These are phyloP conservation scores for Taiwanofungus camphoratus DNA, from an alignment of 1,284 basidiomycete species.

Conservation along the genomic window DNA sequence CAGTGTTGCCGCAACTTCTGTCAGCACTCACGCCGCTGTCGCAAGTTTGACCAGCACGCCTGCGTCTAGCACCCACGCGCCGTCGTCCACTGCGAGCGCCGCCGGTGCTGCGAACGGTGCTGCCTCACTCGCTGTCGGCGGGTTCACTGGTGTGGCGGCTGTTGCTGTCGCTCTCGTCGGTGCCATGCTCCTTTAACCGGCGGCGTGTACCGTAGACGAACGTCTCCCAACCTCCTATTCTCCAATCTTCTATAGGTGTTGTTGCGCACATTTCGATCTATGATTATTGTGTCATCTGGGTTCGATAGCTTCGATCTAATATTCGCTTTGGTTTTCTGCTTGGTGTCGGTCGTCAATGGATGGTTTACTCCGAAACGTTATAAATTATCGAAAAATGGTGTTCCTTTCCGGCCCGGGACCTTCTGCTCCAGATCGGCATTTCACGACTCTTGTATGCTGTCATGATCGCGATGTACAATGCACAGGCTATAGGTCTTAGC, in stretches of 20 bases:
- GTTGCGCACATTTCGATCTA: slow-evolving; percentile 2
- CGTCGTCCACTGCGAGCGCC: background rate
- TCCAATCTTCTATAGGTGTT: background rate
- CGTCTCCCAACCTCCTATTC: slow-evolving; percentile 2
- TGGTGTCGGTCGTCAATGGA: too few relatives aligned
- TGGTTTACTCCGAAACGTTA: too few relatives aligned
- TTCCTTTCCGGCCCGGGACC: background rate
- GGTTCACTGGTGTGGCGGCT: slow-evolving; percentile 23
- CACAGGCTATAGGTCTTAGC: slow-evolving; percentile 17
- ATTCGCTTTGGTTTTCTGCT: background rate
- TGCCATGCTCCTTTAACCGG: slow-evolving; percentile 26
- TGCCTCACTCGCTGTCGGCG: slow-evolving; percentile 18
- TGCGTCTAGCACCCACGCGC: slow-evolving; percentile 16
- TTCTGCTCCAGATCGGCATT: slow-evolving; percentile 7
- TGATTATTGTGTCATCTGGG: background rate
- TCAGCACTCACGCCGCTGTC: slow-evolving; percentile 20
- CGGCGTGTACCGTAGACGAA: background rate
- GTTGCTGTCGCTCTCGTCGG: slow-evolving; percentile 24
- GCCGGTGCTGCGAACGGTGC: slow-evolving; percentile 25
- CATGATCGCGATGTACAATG: slow-evolving; percentile 14
- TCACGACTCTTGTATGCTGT: slow-evolving; percentile 10
- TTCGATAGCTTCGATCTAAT: background rate
- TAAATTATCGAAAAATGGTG: too few relatives aligned
- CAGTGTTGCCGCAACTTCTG: slow-evolving; percentile 14
- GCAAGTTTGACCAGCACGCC: slow-evolving; percentile 16